phyloP scores from a whole-genome alignment of 1,284 basidiomycete species.

The Pholiota adiposa region DNA sequence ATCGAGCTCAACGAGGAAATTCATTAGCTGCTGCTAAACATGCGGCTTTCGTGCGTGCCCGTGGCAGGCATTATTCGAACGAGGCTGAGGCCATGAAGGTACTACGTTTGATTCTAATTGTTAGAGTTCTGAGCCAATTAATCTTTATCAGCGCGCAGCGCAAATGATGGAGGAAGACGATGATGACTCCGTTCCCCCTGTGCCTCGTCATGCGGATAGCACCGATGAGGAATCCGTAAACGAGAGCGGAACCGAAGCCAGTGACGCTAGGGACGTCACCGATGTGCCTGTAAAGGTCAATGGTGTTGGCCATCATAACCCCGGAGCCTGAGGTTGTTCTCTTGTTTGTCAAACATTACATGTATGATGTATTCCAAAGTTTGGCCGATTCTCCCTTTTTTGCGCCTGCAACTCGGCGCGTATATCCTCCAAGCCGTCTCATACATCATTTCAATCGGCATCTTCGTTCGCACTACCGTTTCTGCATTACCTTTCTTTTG shows the following conservation, averaged over 20 bases:
- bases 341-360: background rate
- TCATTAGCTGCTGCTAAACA: slow-evolving; percentile 78
- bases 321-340: slow-evolving; percentile 2
- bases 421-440: background rate
- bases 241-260: slow-evolving; percentile 18
- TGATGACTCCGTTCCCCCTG: slow-evolving; percentile 46
- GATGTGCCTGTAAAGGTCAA: slow-evolving; percentile 33
- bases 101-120: slow-evolving; percentile 14
- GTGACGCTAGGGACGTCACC: slow-evolving; percentile 17
- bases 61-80: slow-evolving; percentile 87
- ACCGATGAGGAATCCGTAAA: slow-evolving; percentile 24
- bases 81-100: slow-evolving; percentile 94
- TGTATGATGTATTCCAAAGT: background rate
- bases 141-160: slow-evolving; percentile 57
- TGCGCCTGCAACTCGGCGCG: background rate
- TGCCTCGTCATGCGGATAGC: slow-evolving; percentile 22
- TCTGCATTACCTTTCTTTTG: background rate
- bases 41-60: slow-evolving; percentile 80
- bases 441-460: background rate
- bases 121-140: slow-evolving; percentile 1
- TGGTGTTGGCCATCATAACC: slow-evolving; percentile 38
- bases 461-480: background rate
- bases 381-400: too few species aligned
- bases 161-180: slow-evolving; percentile 71
- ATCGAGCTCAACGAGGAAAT: slow-evolving; percentile 2